phyloP scores from a whole-genome alignment of 2,329 filamentous ascomycete genomes.

The Pezicula carpinea region DNA sequence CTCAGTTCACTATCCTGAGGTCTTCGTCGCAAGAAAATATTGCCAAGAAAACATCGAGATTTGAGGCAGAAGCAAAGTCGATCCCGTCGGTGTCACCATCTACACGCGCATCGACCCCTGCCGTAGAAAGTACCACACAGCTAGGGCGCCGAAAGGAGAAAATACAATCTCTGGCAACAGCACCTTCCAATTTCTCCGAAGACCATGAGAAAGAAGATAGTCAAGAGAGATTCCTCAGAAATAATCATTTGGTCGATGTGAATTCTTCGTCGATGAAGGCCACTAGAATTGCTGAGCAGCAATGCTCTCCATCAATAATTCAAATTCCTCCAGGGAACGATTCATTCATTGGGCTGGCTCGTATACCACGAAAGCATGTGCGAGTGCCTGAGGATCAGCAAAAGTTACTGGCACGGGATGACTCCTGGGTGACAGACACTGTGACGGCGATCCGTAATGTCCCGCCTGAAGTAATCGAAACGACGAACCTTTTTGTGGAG shows the following conservation, averaged over 20 bases:
- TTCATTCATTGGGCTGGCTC: slow-evolving; percentile 19
- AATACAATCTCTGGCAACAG: slow-evolving; percentile 2
- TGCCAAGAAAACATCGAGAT: slow-evolving; percentile 5
- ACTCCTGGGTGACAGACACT: slow-evolving; percentile 32
- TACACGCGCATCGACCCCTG: no score
- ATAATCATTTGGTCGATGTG: no score
- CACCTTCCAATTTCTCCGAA: slow-evolving; percentile 11
- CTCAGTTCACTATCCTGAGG: neutral
- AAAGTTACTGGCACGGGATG: slow-evolving; percentile 39
- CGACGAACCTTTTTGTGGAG: slow-evolving; percentile 10
- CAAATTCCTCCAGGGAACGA: slow-evolving; percentile 17
- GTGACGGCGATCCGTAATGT: slow-evolving; percentile 8
- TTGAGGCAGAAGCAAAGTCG: slow-evolving; percentile 7
- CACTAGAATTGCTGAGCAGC: no score
- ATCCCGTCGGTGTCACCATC: neutral
- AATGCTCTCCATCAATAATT: neutral
- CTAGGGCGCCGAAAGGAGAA: neutral
- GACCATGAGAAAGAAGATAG: slow-evolving; percentile 19
- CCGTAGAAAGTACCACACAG: no score
- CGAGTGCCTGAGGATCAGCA: slow-evolving; percentile 44
- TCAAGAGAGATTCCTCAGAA: slow-evolving; percentile 11
- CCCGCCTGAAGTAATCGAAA: slow-evolving; percentile 27
- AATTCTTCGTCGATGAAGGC: no score
- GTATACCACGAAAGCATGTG: slow-evolving; percentile 37
- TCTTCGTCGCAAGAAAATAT: neutral